Base-by-base conservation (phyloP, 2,329 filamentous ascomycete species). In the Fusarium albidum region DNA sequence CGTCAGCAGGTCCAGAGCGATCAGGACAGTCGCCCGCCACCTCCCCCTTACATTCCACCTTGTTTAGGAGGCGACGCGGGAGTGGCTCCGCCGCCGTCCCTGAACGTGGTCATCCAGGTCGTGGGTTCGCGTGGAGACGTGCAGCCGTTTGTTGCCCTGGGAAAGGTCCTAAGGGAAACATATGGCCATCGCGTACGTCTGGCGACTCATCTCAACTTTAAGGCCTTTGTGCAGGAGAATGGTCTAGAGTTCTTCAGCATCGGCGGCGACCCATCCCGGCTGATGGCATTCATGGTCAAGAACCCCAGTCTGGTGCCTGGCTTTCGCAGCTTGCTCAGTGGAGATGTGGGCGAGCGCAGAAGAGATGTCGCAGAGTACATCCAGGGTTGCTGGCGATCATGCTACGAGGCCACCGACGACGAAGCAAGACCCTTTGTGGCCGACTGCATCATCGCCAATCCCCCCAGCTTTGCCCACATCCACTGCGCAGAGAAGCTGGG, bases 261-360 rank as follows among this genome's bases (percentile, higher is more conserved):
- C 44, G 88, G 89, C n/a, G 89, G 89, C 3, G 88, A 92, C 68
- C 89, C 89, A 2, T 82, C 86, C 2, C 83, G 90, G 65, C 77
- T 92, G 34, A 92, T 92, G 89, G 90, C 91, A 3, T 96, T 94
- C 67, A 96, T 96, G 91, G 91, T 95, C 38, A 93, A 93, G 72
- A 90, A 95, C 63, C 91, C 92, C 0, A 90, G 91, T 0, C 77
- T 96, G 26, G 91, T 96, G 87, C 92, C 92, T 2, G 89, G 89
- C 1, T 84, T 94, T 52, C 87, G 92, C 41, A 87, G 89, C 1
- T 73, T 96, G 40, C 87, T 86, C 54, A 89, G 82, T 59, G 91
- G 91, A 8, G 91, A 95, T 68, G 84, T 96, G 42, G 87, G 83
- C 34, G 89, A 87, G 71, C 81, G 91, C 27, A 82, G 91, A 26